Conservation (phyloP, 345 rosid species). For the Hypericum androsaemum region DNA sequence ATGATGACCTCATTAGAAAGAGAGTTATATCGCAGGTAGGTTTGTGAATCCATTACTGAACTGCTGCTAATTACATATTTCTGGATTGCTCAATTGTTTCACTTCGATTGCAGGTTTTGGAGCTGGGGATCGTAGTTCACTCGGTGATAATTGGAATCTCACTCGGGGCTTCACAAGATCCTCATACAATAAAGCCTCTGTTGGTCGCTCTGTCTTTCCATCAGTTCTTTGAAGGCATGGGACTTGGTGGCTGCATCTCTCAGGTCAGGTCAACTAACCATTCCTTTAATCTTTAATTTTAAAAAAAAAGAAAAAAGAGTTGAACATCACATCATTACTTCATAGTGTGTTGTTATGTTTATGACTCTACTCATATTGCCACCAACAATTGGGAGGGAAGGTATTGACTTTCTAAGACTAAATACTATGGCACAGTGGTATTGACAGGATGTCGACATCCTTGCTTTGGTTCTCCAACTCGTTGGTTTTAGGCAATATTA, state of each 20-base stretch:
- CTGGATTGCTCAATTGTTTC: too few relatives aligned
- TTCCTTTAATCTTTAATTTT: neutral
- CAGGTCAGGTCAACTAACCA: constrained; percentile 14
- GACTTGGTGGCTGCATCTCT: constrained; percentile 72
- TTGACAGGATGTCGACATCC: too few relatives aligned
- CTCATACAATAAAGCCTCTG: constrained; percentile 50
- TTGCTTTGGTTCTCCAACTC: too few relatives aligned
- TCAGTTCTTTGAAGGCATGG: constrained; percentile 75
- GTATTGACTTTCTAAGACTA: too few relatives aligned
- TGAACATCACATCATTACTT: too few relatives aligned
- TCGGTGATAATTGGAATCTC: constrained; percentile 63
- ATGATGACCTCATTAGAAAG: constrained; percentile 34
- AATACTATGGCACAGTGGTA: too few relatives aligned
- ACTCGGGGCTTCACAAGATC: constrained; percentile 46
- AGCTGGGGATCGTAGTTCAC: constrained; percentile 64
- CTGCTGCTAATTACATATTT: too few relatives aligned
- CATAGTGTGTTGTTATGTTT: too few relatives aligned
- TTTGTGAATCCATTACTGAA: neutral
- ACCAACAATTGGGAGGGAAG: too few relatives aligned
- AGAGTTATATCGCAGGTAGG: constrained; percentile 44
- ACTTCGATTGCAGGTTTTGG: constrained; percentile 34
- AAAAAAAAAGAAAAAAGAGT: neutral
- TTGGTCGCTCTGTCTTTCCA: constrained; percentile 61
- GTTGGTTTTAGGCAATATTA: too few relatives aligned
- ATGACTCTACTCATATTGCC: too few relatives aligned